phyloP scores from a whole-genome alignment of 345 rosid genomes.

The Noccaea bulbosa region DNA sequence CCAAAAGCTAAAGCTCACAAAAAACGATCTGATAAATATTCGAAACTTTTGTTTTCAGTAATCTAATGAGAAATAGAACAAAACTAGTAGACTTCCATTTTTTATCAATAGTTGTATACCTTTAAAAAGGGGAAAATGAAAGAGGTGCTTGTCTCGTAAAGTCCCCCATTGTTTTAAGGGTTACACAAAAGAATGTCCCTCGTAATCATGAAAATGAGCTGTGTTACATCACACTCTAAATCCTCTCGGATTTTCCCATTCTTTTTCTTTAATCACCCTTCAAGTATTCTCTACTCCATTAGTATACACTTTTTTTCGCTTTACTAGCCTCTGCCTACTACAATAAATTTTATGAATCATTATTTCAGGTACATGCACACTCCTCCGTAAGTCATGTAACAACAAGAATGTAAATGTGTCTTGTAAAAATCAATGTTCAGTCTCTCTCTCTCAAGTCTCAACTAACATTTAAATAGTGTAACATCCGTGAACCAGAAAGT shows the following conservation, averaged over 20 bases:
- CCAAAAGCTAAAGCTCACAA: neutral
- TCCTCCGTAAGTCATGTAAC: slow-evolving; percentile 4
- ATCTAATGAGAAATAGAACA: neutral
- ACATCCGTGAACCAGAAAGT: too few relatives aligned
- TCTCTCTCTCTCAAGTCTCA: slow-evolving; percentile 23
- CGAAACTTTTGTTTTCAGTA: neutral
- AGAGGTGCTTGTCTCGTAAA: slow-evolving; percentile 38
- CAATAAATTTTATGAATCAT: slow-evolving; percentile 4
- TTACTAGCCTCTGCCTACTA: neutral
- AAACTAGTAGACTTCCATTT: slow-evolving; percentile 1
- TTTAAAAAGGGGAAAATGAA: slow-evolving; percentile 8
- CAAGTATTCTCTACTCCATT: slow-evolving; percentile 20
- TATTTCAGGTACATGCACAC: slow-evolving; percentile 25
- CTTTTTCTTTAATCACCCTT: slow-evolving; percentile 23
- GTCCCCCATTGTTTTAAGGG: slow-evolving; percentile 35
- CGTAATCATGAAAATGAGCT: slow-evolving; percentile 43
- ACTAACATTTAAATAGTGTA: neutral
- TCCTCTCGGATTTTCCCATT: slow-evolving; percentile 21
- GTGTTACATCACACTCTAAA: slow-evolving; percentile 35
- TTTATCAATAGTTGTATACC: neutral
- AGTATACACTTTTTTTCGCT: neutral
- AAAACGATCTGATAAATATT: neutral
- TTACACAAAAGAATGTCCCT: slow-evolving; percentile 42
- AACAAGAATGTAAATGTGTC: slow-evolving; percentile 1
- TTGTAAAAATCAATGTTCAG: neutral